Conservation (phyloP, 2,329 filamentous ascomycete species). For the Pleomassaria siparia region DNA sequence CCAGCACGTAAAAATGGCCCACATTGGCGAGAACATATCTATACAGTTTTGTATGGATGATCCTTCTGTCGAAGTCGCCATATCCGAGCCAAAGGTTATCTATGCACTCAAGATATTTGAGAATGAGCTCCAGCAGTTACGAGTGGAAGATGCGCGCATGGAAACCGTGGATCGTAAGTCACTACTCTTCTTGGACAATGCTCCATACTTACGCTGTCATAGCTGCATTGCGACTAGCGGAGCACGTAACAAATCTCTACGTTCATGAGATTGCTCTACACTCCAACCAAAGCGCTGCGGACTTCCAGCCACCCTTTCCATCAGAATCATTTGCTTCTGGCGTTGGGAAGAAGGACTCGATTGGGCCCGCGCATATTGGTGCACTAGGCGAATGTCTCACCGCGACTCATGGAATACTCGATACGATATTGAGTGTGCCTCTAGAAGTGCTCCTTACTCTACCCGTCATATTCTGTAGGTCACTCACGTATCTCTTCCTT, state of each 20-base stretch:
- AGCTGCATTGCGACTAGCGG: constrained; percentile 47
- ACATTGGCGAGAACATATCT: constrained; percentile 60
- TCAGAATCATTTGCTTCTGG: constrained; percentile 43
- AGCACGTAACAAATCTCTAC: constrained; percentile 53
- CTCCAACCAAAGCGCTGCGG: constrained; percentile 44
- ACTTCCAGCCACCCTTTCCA: constrained; percentile 49
- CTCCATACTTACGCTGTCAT: constrained; percentile 5
- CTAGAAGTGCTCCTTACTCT: constrained; percentile 46
- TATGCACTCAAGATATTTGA: constrained; percentile 58
- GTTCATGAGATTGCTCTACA: constrained; percentile 55
- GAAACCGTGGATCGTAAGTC: constrained; percentile 38
- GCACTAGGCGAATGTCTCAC: constrained; percentile 50
- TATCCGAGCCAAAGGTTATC: constrained; percentile 58
- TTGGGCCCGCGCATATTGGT: constrained; percentile 50
- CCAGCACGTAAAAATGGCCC: constrained; percentile 60
- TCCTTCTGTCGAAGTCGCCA: constrained; percentile 52
- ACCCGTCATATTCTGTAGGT: constrained; percentile 49
- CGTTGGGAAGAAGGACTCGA: constrained; percentile 44
- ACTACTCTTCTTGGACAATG: not conserved
- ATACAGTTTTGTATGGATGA: constrained; percentile 60
- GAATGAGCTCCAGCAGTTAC: constrained; percentile 47
- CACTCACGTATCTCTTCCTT: not conserved
- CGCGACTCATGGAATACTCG: constrained; percentile 50
- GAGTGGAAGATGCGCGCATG: constrained; percentile 44
- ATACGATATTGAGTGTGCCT: constrained; percentile 53